A percentile compares a stretch with the other conserved stretches of the same genome.
Conservation (phyloP, 306 rosid species). For the Corylus americana region DNA sequence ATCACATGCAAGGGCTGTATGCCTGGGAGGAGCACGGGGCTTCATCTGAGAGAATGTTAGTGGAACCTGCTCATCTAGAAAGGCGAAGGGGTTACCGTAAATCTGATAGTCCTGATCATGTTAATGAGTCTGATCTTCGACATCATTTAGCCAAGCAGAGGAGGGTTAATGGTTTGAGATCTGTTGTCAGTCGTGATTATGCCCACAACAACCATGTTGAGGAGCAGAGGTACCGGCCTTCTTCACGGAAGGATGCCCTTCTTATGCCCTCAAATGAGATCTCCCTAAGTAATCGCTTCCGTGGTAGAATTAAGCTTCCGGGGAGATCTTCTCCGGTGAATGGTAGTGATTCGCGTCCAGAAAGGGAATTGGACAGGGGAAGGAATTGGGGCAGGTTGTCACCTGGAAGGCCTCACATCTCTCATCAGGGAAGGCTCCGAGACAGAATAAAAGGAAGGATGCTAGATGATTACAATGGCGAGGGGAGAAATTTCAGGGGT, state of each 20-base stretch:
- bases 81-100: constrained; percentile 51
- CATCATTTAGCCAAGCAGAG: constrained; percentile 76
- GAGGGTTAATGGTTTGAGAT: constrained; percentile 70
- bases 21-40: constrained; percentile 76
- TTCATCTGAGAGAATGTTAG: constrained; percentile 47
- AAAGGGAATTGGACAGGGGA: constrained; percentile 65
- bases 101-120: constrained; percentile 78
- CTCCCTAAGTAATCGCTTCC: constrained; percentile 65
- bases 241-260: constrained; percentile 56
- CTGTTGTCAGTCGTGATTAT: constrained; percentile 67
- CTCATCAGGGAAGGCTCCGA: constrained; percentile 62
- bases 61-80: constrained; percentile 57
- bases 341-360: constrained; percentile 43
- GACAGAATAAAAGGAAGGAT: constrained; percentile 74
- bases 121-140: constrained; percentile 69
- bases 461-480: constrained; percentile 49
- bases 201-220: constrained; percentile 47
- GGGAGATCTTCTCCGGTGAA: constrained; percentile 37
- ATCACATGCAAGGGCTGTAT: constrained; percentile 65
- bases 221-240: constrained; percentile 47
- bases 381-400: constrained; percentile 57
- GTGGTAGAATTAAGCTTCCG: constrained; percentile 84
- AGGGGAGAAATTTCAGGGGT: constrained; percentile 51
- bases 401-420: constrained; percentile 56
- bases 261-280: constrained; percentile 52